Evolutionary conservation across 371 early-diverging fungal species (phyloP), one percentile per base, ranked within the genome.

Genomic region (Chytridiales sp.): DNA sequence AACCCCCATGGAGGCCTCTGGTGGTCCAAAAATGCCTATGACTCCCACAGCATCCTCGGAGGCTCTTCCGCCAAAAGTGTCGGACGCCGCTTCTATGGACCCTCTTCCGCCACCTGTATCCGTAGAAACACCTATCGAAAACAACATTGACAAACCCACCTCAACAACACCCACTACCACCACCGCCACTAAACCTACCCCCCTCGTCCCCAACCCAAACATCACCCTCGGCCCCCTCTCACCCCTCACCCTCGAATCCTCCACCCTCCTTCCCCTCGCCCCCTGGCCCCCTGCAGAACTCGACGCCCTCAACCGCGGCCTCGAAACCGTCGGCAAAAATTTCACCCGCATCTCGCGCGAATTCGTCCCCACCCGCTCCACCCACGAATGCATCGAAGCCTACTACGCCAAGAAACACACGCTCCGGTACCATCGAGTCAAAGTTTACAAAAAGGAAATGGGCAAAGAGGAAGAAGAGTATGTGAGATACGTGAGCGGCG

Each of bases 401-500:
- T 65, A 65, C 47, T 65, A 65, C 27, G 26, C 46, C 8, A 44
- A 56, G 9, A 65, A 65, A 35, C 50, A 56, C 49, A 44, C 54
- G 35, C 60, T 65, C 15, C 52, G 59, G 9, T 59, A 30, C 43
- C 50, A 49, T 15, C 27, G 40, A 22, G 60, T 65, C n/a, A 48
- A 52, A 38, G 29, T 22, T n/a, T 65, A 65, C 55, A 43, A 48
- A 17, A 52, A 55, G 32, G 31, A 46, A 6, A 49, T 65, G 15
- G 38, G 42, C n/a, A 47, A 49, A 27, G 66, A 65, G 21, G 66
- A 59, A 17, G 66, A 65, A 19, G 66, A 65, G 55, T 65, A 59
- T 38, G 55, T 54, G 21, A 41, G 47, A 24, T 59, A 59, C 47
- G 56, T 65, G 27, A 47, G 32, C 47, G 66, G 66, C 4, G 22